Percentiles rank a stretch among this genome's conserved stretches.
Conservation (phyloP, 2,329 filamentous ascomycete species). For the Hirsutella minnesotensis region DNA sequence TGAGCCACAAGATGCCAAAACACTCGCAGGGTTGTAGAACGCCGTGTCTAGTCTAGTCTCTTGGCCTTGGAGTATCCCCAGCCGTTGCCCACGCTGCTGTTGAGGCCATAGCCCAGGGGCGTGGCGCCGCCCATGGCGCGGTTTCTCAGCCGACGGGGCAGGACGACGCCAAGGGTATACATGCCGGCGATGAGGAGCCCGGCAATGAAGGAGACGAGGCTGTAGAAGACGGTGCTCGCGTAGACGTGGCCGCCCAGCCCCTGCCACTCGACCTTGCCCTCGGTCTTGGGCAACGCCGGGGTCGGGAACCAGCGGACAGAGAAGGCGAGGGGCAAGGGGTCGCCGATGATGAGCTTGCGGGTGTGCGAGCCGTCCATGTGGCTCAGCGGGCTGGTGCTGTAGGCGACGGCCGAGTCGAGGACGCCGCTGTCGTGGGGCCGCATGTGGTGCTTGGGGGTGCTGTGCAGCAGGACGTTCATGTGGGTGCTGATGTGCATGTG, state of each 20-base stretch:
- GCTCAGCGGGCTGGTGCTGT: slow-evolving; percentile 64
- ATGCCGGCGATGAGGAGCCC: slow-evolving; percentile 41
- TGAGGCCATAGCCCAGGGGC: slow-evolving; percentile 43
- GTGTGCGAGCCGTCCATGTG: slow-evolving; percentile 40
- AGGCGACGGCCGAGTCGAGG: slow-evolving; percentile 77
- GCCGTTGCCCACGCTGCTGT: slow-evolving; percentile 40
- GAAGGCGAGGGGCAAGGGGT: slow-evolving; percentile 67
- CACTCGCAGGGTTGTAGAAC: background rate
- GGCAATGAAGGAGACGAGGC: slow-evolving; percentile 44
- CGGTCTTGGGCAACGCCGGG: slow-evolving; percentile 55
- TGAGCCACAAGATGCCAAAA: no score
- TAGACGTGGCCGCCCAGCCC: slow-evolving; percentile 54
- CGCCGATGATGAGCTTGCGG: slow-evolving; percentile 72
- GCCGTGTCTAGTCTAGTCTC: slow-evolving; percentile 1
- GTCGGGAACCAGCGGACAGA: slow-evolving; percentile 80
- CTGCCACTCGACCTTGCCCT: slow-evolving; percentile 52
- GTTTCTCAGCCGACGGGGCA: slow-evolving; percentile 40
- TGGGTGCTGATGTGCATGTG: slow-evolving; percentile 86
- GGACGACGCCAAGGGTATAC: slow-evolving; percentile 48
- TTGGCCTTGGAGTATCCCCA: slow-evolving; percentile 46
- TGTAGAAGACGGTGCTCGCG: slow-evolving; percentile 52
- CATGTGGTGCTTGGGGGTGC: slow-evolving; percentile 48
- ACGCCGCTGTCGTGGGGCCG: slow-evolving; percentile 61
- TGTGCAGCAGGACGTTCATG: slow-evolving; percentile 79
- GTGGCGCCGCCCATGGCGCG: slow-evolving; percentile 43